Base-by-base conservation (phyloP, 495 filamentous ascomycete genomes). In the Terfezia boudieri region DNA sequence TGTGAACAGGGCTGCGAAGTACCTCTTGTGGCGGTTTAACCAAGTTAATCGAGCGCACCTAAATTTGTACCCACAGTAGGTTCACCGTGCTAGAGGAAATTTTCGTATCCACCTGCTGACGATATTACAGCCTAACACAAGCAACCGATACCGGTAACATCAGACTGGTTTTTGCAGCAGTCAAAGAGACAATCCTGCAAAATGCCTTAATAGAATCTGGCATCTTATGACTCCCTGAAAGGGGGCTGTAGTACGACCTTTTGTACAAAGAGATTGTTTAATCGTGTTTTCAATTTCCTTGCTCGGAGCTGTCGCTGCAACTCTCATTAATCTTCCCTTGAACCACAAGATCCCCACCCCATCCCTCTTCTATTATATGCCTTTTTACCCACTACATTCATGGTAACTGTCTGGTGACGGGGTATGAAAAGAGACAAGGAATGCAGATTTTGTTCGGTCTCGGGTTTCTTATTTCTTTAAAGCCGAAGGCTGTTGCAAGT, bases 91-190 rank as follows among this genome's bases (percentile, higher is more conserved):
- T n/a, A 26, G 6, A 4, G 8, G 38, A 37, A 26, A 37, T 16
- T 8, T 16, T 57, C 22, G 37, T 37, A 52, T 57, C 52, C 52
- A 36, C 52, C 67, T 52, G 48, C 70, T 74, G 57, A 74, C 62
- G 17, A 53, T 37, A 55, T 49, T 55, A 50, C 62, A 95, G 90
- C 70, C 75, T 98, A 51, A 98, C 90, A 36, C 90, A 98, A 80
- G 90, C 90, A 17, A 98, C 90, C 55, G 90, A 98, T 65, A 98
- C 90, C 0, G 93, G 86, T 46, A 98, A 98, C 67, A 94, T 98
- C 65, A 85, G 90, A 41, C 73, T 98, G 16, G 90, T 98, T 37
- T 98, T 98, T 67, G 90, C 90, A 36, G 90, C 90, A 4, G 90
- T 98, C 41, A 98, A 98, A 68, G 90, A 98, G 70, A 98, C 90